Evolutionary conservation across 805 yeast species (phyloP), one percentile per base, ranked within the genome.

Genomic region (Metschnikowia reukaufii): DNA sequence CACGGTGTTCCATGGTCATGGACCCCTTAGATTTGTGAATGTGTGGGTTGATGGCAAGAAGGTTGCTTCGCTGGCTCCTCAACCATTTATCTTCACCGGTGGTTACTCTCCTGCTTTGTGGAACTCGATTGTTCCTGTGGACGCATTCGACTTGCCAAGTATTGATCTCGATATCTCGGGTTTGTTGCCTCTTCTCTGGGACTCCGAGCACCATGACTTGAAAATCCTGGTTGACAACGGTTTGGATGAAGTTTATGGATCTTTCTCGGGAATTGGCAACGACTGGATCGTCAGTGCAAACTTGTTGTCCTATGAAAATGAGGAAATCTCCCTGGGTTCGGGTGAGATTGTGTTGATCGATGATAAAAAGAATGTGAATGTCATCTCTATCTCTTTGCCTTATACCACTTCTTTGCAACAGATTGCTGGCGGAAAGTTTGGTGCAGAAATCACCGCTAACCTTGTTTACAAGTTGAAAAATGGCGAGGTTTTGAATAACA

Each of bases 61-160:
- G 42, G 77, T 88, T 6, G 84, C 84, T 2, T 68, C 82, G 3
- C 77, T 77, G 23, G 70, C 82, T 20, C 95, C 96, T 2, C 81
- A 78, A 54, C 91, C 92, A 1, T 79, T 83, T 6, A 76, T 89
- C 13, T 89, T 75, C 66, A 82, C 96, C 1, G 96, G 96, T 6
- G 96, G 96, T 2, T 67, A 83, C 29, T 78, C 90, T 1, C 96
- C 96, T 1, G 74, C 84, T 4, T 67, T 88, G 39, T 89, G 96
- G 96, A 74, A 77, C 41, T 88, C 95, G 3, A 79, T 86, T 50
- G 96, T 88, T 6, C 83, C 88, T 2, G 74, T 78, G 16, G 77
- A 81, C 48, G 84, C 96, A 0, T 87, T 82, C 65, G 95, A 89
- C 61, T 68, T 88, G 25, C 82, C 81, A 15, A 76, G 84, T n/a